Evolutionary conservation across 805 yeast genomes (phyloP), one percentile per base, ranked within the genome.

Genomic region (Wickerhamomyces subpelliculosus): DNA sequence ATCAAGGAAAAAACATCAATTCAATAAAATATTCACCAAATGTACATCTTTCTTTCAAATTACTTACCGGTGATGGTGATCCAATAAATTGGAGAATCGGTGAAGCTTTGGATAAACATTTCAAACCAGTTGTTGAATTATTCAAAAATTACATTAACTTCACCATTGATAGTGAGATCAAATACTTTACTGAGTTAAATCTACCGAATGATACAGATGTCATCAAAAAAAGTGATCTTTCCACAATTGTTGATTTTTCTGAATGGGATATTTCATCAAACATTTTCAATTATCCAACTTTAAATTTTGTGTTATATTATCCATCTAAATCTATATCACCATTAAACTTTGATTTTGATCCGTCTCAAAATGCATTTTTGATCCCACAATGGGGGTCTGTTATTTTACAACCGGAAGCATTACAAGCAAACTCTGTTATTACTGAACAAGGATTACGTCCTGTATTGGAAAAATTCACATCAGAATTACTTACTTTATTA

Each of bases 361-460:
- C 60, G 11, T 28, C 30, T 14, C 12, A 22, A 18, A 37, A 51
- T 0, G 41, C 45, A 38, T 88, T 82, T 52, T 58, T 84, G 33
- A 75, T 90, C 18, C 95, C 96, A 8, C 95, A 84, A 60, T 89
- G 95, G 96, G 96, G 44, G 74, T 85, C 40, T 58, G 64, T 51
- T 64, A 81, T 45, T 53, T 63, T 55, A 68, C 80, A 56, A 32
- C 49, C 52, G 22, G 41, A 45, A n/a, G 51, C 62, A n/a, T 22
- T 62, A 10, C 42, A 45, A 9, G 32, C 38, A 31, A 46, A 55
- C 50, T 43, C 57, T 30, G 45, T 48, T 3, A 46, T 80, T n/a
- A 48, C 60, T 2, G 57, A 60, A 26, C 60, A 54, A 2, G 80
- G 73, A 25, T 63, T 88, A 38, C 50, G 61, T 9, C 79, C 82